Evolutionary conservation across 2,329 filamentous ascomycete species (phyloP).

Genomic region (Cordyceps farinosa): DNA sequence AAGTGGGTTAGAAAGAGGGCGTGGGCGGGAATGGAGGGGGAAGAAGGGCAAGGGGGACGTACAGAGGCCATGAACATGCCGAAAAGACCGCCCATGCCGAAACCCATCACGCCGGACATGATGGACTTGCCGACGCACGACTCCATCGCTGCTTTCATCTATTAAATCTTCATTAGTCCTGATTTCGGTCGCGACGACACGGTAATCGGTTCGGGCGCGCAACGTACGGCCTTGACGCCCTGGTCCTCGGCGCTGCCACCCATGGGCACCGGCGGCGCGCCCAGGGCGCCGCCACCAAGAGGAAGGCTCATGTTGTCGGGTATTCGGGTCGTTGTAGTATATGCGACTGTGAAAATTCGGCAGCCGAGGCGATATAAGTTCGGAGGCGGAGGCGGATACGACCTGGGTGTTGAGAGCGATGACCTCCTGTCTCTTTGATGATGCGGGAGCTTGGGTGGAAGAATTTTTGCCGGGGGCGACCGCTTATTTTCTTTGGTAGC

Average conservation of each 20-base stretch:
- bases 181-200: too few species aligned
- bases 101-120: constrained; percentile 89
- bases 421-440: constrained; percentile 13
- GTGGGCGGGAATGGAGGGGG: neutral
- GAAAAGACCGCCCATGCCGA: constrained; percentile 88
- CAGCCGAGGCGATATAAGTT: neutral
- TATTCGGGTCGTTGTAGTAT: neutral
- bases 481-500: constrained; percentile 28
- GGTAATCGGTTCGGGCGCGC: neutral
- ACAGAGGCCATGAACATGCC: constrained; percentile 98
- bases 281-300: constrained; percentile 23
- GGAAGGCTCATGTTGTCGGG: constrained; percentile 36
- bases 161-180: neutral
- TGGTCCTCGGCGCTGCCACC: constrained; percentile 44
- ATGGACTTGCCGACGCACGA: constrained; percentile 85
- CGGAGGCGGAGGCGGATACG: constrained; percentile 8
- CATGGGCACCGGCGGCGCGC: constrained; percentile 22
- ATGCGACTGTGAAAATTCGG: neutral
- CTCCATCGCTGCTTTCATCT: constrained; percentile 87
- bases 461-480: constrained; percentile 40
- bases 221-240: constrained; percentile 47
- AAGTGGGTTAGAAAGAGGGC: neutral
- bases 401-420: constrained; percentile 19
- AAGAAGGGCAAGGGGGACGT: constrained; percentile 37
- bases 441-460: constrained; percentile 26